Base-by-base conservation (phyloP, 805 yeast genomes). In the Millerago galiae region DNA sequence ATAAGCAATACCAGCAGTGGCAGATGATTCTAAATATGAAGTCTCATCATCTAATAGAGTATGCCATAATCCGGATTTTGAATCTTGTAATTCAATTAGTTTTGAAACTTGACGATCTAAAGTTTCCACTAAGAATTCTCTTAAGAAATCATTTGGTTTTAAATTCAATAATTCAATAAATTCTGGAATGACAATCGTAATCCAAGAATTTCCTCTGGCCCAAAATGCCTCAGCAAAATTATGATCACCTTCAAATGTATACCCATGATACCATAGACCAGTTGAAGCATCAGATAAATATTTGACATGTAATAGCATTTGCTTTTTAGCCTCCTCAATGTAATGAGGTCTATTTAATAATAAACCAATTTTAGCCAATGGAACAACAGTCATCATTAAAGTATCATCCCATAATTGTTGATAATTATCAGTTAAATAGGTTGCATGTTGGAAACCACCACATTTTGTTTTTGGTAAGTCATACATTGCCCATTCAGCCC, bases 181-280 rank as follows among this genome's bases (percentile, higher is more conserved):
- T 32, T 44, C 47, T 9, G 47, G 47, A 41, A 44, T 44, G 11
- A 44, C 47, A 37, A 44, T 44, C 11, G 47, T 44, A 15, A 44
- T 44, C 47, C 47, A 44, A 11, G 47, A 44, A n/a, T 44, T 44
- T 18, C 47, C 47, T 37, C 47, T 41, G 4, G 47, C 47, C 47
- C 47, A 44, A n/a, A 44, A 44, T 11, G 47, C 47, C 9, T 41
- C 34, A 4, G 47, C 47, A 35, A 24, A 44, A 21, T 44, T 44
- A 27, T 44, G 47, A 35, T 44, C 37, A 30, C 47, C 47, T 8
- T 41, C 47, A 37, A 44, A 44, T 25, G 47, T 44, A 21, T 41
- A 44, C 15, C 47, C 47, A 38, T 44, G 47, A 27, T 35, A 44
- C 47, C 47, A 44, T 21, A 44, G 31, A 13, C 47, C 47, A 7